Base-by-base conservation (phyloP, 2,329 filamentous ascomycete species). In the Stenocarpella maydis region DNA sequence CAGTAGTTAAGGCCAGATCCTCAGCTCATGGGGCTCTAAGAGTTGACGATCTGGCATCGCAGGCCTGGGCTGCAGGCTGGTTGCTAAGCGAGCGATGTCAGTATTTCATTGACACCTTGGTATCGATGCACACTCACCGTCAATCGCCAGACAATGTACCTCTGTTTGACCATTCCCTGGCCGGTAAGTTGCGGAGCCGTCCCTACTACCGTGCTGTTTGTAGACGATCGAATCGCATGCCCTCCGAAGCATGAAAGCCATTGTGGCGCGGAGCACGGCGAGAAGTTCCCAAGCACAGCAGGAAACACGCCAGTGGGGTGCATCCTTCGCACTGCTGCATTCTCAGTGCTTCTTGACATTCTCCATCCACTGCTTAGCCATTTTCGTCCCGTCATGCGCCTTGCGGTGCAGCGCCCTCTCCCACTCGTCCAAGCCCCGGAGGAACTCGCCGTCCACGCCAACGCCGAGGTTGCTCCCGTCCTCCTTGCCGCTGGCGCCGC, bases 351-450 rank as follows among this genome's bases (percentile, higher is more conserved):
- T 86, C 76, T 87, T 88, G 17, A 85, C 85, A 73, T 86, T 87
- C 39, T 91, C 90, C 75, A 91, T 87, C 90, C 92, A 95, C 72
- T 89, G 86, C 73, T 90, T 91, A 39, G 88, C 86, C 9, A 87
- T 84, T 79, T 91, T 94, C 2, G 90, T 86, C 19, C 91, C 91
- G 72, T 94, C 91, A 77, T 95, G 92, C 0, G 90, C 90, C 70
- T 88, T 88, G 54, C 91, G 86, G 77, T 95, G 95, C 72, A 95
- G 73, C 70, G 86, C 87, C 74, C 95, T 87, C 83, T 99, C 96
- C 80, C 90, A 94, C 82, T 98, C 95, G 76, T 98, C 96, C 68
- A 99, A 80, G 0, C 95, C 94, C 37, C 92, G 86, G 75, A 98
- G 83, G 75, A 98, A 98, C 74, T 98, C 95, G 2, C 90, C 91